Base-by-base conservation (phyloP, 2,329 filamentous ascomycete species). In the Proliferodiscus dingleyae region DNA sequence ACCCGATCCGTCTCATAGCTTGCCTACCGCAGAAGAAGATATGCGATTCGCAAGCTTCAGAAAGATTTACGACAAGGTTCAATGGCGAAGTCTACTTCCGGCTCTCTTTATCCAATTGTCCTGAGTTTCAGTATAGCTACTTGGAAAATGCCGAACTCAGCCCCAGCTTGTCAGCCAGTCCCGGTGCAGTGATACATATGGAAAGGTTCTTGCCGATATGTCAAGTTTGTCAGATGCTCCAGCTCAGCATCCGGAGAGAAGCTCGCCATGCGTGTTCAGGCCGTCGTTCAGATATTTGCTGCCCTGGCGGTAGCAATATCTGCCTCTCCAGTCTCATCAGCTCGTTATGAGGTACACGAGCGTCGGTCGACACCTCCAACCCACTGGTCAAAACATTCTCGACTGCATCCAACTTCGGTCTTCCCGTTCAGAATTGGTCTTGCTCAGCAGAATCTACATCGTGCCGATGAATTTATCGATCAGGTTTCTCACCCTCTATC, bases 401-500 rank as follows among this genome's bases (percentile, higher is more conserved):
- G 53, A 24, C 45, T 58, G 5, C 47, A 56, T 47, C 49, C 54
- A n/a, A 41, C 41, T 13, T 42, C 53, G 5, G 46, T 50, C 10
- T 48, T 62, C 38, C 57, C 56, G 5, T 37, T 61, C 19, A 49
- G 57, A 45, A 72, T 74, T 40, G 71, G 70, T 4, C 61, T 74
- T 30, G 59, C 65, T 28, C 71, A 75, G 51, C 62, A 64, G 19
- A 74, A 74, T 46, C 56, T 75, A n/a, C 64, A 73, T 41, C 63
- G 62, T 29, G 71, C 65, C 3, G 70, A 73, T 47, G 67, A 68
- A 37, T 67, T 68, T 33, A 60, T 73, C 9, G 58, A 66, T 21
- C 64, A 69, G 15, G 69, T 74, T 13, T 61, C 71, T 2, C 63
- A 75, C 52, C 72, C 72, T 2, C 48, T 56, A 9, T 74, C 71